phyloP scores from a whole-genome alignment of 2,329 filamentous ascomycete genomes.

The Aspergillus awamori region DNA sequence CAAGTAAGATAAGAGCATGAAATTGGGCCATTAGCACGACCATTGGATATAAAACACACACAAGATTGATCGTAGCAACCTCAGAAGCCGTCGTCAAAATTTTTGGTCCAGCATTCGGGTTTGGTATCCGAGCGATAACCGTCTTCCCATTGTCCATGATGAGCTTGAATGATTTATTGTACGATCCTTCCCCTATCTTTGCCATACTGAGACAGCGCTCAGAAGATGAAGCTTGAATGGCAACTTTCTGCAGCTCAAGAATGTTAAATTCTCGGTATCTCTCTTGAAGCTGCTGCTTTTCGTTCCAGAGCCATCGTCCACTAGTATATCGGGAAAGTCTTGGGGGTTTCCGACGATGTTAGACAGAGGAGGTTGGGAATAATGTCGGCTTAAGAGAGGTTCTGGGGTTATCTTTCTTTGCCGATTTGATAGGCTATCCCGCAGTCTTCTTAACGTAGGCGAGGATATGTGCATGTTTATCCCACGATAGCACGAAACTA shows the following conservation, averaged over 20 bases:
- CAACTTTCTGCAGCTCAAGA: background rate
- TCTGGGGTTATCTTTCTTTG: too few species aligned
- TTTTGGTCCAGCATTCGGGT: constrained; percentile 24
- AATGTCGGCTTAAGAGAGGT: too few species aligned
- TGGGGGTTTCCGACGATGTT: too few species aligned
- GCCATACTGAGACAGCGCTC: background rate
- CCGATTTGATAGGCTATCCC: too few species aligned
- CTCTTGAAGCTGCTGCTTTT: background rate
- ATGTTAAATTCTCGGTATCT: constrained; percentile 11
- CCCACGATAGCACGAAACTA: too few species aligned
- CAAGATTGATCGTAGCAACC: constrained; percentile 26
- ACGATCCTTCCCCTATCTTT: constrained; percentile 1
- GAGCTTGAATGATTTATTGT: constrained; percentile 12
- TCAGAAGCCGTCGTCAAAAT: constrained; percentile 27
- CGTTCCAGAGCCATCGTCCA: constrained; percentile 10
- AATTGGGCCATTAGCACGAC: background rate
- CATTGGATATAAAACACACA: background rate
- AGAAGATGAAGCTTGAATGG: background rate
- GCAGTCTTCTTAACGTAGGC: too few species aligned
- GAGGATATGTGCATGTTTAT: too few species aligned
- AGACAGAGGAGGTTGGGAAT: too few species aligned
- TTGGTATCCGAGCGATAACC: constrained; percentile 28
- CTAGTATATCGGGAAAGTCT: background rate
- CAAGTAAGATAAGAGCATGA: background rate
- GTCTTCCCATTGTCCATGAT: constrained; percentile 22